Base-by-base conservation (phyloP, 257 asterid species). In the Nicotiana sylvestris region DNA sequence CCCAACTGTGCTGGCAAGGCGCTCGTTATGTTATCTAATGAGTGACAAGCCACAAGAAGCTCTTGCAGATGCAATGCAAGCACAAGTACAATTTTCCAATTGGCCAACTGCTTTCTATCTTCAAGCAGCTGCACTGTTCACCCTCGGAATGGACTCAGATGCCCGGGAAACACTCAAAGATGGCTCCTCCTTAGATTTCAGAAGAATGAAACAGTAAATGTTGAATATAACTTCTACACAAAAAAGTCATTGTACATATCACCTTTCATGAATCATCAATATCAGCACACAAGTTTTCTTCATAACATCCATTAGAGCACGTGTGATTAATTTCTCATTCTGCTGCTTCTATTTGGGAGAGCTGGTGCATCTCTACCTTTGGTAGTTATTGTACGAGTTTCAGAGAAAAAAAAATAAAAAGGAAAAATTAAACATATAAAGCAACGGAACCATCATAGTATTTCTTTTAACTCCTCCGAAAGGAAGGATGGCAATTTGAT, bases 1-100 rank as follows among this genome's bases (percentile, higher is more conserved):
- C 39, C 93, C 93, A 61, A 85, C 93, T 0, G 90, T 86, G 67
- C 82, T 85, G 46, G 89, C 90, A 6, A 83, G 93, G 74, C 91
- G 91, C 11, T 80, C 89, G 30, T 30, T 90, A 84, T 88, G 90
- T 79, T 88, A 88, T 68, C 81, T 90, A 81, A 87, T 87, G 86
- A 84, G 33, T 32, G 53, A 84, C 51, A 81, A 82, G 55, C 82
- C 88, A 77, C 88, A 90, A 81, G 90, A 90, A 85, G 91, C 91
- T 46, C 90, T 90, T 2, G 89, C 86, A 4, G 93, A 90, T 77
- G 93, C 93, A 30, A 87, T 90, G 91, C 87, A 90, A 76, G 91
- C 93, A 13, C 92, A 88, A 81, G 85, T 77, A 57, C 83, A 85
- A 56, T 88, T 87, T 53, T 86, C 92, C 60, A 85, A 88, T 25